phyloP scores from a whole-genome alignment of 1,284 basidiomycete species.

The Ceratobasidium sp. region DNA sequence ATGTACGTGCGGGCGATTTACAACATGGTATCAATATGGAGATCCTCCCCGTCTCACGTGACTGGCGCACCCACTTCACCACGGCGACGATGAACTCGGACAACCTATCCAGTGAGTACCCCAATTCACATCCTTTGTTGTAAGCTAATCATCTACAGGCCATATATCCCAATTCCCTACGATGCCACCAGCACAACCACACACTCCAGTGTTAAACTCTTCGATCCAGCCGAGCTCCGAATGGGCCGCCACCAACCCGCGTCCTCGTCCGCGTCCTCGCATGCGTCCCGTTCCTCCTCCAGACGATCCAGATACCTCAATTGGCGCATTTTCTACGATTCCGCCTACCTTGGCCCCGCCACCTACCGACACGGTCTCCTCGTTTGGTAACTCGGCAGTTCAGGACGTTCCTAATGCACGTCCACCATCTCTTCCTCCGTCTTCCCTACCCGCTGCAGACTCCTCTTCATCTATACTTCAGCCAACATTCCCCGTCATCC shows the following conservation, averaged over 20 bases:
- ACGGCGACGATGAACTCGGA: slow-evolving; percentile 35
- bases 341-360: slow-evolving; percentile 2
- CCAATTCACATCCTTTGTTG: background rate
- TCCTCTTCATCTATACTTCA: slow-evolving; percentile 21
- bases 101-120: slow-evolving; percentile 36
- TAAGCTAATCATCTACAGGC: background rate
- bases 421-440: slow-evolving; percentile 41
- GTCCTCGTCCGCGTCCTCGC: slow-evolving; percentile 31
- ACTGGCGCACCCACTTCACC: background rate
- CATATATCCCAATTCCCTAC: slow-evolving; percentile 42
- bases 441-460: slow-evolving; percentile 24
- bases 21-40: slow-evolving; percentile 32
- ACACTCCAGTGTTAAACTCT: slow-evolving; percentile 1
- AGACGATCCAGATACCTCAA: slow-evolving; percentile 31
- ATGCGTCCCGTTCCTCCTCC: slow-evolving; percentile 40
- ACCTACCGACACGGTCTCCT: slow-evolving; percentile 27
- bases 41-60: slow-evolving; percentile 42
- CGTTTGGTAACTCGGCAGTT: slow-evolving; percentile 41
- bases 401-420: slow-evolving; percentile 22
- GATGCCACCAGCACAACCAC: background rate
- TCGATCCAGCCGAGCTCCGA: slow-evolving; percentile 26
- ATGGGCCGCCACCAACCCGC: slow-evolving; percentile 35
- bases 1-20: background rate
- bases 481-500: slow-evolving; percentile 12
- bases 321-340: slow-evolving; percentile 21